Evolutionary conservation across 208 protist species (phyloP).

Genomic region (Acanthamoeba lenticulata): DNA sequence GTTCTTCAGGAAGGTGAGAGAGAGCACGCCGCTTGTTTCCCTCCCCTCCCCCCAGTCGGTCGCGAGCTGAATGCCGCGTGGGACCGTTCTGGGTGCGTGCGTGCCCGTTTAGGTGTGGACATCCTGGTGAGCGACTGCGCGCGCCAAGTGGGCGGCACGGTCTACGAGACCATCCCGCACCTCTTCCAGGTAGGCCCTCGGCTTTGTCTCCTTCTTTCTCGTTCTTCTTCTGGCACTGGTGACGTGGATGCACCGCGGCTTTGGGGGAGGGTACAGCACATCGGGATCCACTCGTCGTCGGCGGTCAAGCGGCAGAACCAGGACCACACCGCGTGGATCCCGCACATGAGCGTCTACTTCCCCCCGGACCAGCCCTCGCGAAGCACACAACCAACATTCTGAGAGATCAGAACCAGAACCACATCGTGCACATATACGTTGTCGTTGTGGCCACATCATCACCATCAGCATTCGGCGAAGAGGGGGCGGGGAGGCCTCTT

Average conservation of each 20-base stretch:
- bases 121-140: neutral
- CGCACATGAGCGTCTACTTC: neutral
- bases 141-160: neutral
- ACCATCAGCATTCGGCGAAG: too few species aligned
- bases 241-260: neutral
- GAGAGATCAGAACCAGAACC: neutral
- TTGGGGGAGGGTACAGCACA: too few species aligned
- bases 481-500: too few species aligned
- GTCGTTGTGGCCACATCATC: too few species aligned
- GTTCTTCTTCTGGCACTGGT: too few species aligned
- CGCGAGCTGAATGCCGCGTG: too few species aligned
- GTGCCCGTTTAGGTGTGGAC: neutral
- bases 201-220: neutral
- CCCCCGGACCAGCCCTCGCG: too few species aligned
- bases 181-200: neutral
- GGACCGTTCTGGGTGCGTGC: neutral
- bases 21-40: neutral
- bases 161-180: neutral
- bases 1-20: neutral
- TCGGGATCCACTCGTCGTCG: slow-evolving; percentile 9
- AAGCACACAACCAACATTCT: neutral
- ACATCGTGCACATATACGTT: neutral
- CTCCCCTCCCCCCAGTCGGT: too few species aligned
- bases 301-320: neutral
- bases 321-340: neutral